Conservation (phyloP, 129 eudicot species). For the Flaveria brownii region DNA sequence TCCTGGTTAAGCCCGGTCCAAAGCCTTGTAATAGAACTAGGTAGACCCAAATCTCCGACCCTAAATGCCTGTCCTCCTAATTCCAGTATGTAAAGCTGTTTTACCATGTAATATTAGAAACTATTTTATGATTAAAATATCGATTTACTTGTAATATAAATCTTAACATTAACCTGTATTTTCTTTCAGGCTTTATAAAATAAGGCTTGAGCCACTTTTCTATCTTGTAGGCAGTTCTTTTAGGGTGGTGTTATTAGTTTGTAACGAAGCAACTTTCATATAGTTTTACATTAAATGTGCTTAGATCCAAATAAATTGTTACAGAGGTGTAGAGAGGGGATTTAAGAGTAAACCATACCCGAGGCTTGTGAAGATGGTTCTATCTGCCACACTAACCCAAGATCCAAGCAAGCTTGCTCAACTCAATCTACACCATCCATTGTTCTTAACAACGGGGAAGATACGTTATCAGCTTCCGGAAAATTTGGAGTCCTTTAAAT, state of each 20-base stretch:
- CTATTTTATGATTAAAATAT: neutral
- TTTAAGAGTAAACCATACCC: slow-evolving; percentile 69
- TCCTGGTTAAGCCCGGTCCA: neutral
- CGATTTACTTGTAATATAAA: neutral
- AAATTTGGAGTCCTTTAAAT: slow-evolving; percentile 57
- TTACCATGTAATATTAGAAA: neutral
- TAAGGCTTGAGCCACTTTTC: neutral
- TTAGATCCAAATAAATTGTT: slow-evolving; percentile 26
- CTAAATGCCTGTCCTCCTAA: neutral
- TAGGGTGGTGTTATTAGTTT: slow-evolving; percentile 2
- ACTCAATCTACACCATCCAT: slow-evolving; percentile 90
- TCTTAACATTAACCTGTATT: neutral
- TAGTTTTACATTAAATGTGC: slow-evolving; percentile 14
- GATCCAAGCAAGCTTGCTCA: slow-evolving; percentile 94
- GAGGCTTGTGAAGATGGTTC: slow-evolving; percentile 79
- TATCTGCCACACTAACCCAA: slow-evolving; percentile 91
- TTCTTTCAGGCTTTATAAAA: neutral
- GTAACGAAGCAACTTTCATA: neutral
- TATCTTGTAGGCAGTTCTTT: too few species aligned
- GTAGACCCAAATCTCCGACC: neutral
- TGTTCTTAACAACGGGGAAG: slow-evolving; percentile 75
- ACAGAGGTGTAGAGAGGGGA: slow-evolving; percentile 92
- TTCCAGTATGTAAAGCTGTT: neutral
- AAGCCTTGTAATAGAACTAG: neutral
- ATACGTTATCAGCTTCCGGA: slow-evolving; percentile 82